phyloP scores from a whole-genome alignment of 129 eudicot species.

The Oenanthe sinensis region DNA sequence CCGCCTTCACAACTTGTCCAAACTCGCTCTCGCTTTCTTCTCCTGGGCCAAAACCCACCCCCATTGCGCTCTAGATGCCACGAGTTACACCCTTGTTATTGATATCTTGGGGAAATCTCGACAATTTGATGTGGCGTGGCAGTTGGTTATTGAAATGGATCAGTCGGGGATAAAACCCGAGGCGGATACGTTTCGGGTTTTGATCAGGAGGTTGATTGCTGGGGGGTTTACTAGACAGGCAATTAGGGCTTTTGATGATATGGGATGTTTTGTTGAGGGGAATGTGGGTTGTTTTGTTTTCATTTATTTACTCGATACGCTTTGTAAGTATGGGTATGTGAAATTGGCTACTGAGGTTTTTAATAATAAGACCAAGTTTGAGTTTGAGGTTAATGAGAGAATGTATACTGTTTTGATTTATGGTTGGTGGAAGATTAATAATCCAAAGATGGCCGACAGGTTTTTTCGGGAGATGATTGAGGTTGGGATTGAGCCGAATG shows the following conservation, averaged over 20 bases:
- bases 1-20: conserved; percentile 62
- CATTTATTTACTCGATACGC: conserved; percentile 57
- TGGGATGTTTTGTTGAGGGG: conserved; percentile 46
- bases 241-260: conserved; percentile 62
- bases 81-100: conserved; percentile 48
- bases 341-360: conserved; percentile 76
- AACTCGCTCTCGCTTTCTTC: conserved; percentile 77
- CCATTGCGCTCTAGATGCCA: conserved; percentile 25
- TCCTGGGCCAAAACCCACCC: conserved; percentile 35
- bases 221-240: conserved; percentile 82
- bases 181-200: conserved; percentile 47
- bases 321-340: conserved; percentile 72
- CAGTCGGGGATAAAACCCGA: conserved; percentile 29
- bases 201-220: conserved; percentile 62
- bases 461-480: conserved; percentile 67
- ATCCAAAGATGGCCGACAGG: conserved; percentile 50
- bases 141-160: conserved; percentile 61
- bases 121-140: conserved; percentile 85
- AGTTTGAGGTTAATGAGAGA: conserved; percentile 42
- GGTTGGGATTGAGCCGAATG: conserved; percentile 70
- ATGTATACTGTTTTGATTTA: conserved; percentile 57
- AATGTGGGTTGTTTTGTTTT: conserved; percentile 17
- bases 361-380: conserved; percentile 49
- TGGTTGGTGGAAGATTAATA: conserved; percentile 61
- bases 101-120: conserved; percentile 53